Evolutionary conservation across 148 eudicot genomes (phyloP), one percentile per base, ranked within the genome.

Genomic region (Arbutus unedo): DNA sequence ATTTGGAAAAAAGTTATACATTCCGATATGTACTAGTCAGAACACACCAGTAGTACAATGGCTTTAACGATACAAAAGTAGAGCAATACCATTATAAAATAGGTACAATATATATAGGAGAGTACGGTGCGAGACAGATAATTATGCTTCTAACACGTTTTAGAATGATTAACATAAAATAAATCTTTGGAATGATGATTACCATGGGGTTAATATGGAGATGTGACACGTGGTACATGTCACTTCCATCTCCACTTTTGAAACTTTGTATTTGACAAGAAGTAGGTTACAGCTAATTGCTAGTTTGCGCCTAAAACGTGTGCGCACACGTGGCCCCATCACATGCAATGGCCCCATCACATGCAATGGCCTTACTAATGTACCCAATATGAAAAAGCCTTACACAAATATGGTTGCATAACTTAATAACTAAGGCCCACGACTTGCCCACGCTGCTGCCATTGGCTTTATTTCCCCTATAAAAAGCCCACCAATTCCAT

Each of bases 281-380:
- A 66, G 72, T 79, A 23, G 73, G 73, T 9, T 60, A 44, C 81
- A 79, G 73, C 81, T 79, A 47, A 62, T 47, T 79, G 81, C 81
- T 62, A 60, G 62, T 31, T 64, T 64, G 38, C 60, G 82, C 67
- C 72, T 38, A 19, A n/a, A 31, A 43, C 83, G 83, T 53, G 77
- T 71, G 75, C 75, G 14, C 38, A 66, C 49, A 6, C 19, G 18
- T 13, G 74, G 74, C 19, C 18, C 10, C 54, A 0, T 50, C 6
- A 5, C 54, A 31, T 31, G 1, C 54, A 50, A 50, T 5, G 8
- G 10, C 54, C 54, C 10, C 54, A 0, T 50, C 6, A 5, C 54
- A 31, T 31, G 1, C 54, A 50, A 50, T 5, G 8, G 10, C 54
- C 54, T 50, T 50, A 50, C 8, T 9, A 50, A 50, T 50, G 1